A percentile compares a stretch with the other conserved stretches of the same genome.
Evolutionary conservation across 495 filamentous ascomycete species (phyloP).

Genomic region (Lasiosphaeria miniovina): DNA sequence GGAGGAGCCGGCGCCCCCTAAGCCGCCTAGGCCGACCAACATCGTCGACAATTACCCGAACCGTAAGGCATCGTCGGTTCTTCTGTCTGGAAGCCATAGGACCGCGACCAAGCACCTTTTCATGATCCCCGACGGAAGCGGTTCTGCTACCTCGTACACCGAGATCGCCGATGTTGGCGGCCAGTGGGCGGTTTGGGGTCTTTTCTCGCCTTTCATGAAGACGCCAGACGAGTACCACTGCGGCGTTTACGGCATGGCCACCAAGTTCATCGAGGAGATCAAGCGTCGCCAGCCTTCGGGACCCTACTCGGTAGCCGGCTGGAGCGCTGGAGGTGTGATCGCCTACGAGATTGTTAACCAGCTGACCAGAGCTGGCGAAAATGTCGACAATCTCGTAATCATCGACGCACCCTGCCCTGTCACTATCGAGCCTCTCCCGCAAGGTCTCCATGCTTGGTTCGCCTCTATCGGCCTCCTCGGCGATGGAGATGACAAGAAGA

Average conservation of each 20-base stretch:
- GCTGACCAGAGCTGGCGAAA: constrained; percentile 63
- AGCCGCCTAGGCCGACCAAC: constrained; percentile 40
- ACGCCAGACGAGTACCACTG: constrained; percentile 54
- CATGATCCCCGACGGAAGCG: constrained; percentile 76
- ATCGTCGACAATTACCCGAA: constrained; percentile 66
- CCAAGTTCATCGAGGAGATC: constrained; percentile 60
- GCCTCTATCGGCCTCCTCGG: constrained; percentile 77
- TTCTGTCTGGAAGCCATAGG: constrained; percentile 63
- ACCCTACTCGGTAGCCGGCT: constrained; percentile 69
- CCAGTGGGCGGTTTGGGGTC: constrained; percentile 57
- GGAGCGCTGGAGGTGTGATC: constrained; percentile 86
- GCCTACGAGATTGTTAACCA: constrained; percentile 80
- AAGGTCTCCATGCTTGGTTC: constrained; percentile 75
- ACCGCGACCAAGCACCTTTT: constrained; percentile 60
- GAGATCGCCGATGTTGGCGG: constrained; percentile 49
- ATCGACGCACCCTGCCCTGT: constrained; percentile 82
- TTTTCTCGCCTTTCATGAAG: constrained; percentile 64
- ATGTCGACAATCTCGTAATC: constrained; percentile 71
- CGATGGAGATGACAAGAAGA: constrained; percentile 55
- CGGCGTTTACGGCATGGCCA: constrained; percentile 52
- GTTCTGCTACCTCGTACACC: constrained; percentile 63
- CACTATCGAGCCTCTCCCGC: constrained; percentile 72
- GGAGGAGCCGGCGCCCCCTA: constrained; percentile 31
- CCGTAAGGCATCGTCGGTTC: constrained; percentile 57
- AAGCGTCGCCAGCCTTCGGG: constrained; percentile 60